phyloP scores from a whole-genome alignment of 768 basidiomycete genomes.

The Phylloporus arenicola region DNA sequence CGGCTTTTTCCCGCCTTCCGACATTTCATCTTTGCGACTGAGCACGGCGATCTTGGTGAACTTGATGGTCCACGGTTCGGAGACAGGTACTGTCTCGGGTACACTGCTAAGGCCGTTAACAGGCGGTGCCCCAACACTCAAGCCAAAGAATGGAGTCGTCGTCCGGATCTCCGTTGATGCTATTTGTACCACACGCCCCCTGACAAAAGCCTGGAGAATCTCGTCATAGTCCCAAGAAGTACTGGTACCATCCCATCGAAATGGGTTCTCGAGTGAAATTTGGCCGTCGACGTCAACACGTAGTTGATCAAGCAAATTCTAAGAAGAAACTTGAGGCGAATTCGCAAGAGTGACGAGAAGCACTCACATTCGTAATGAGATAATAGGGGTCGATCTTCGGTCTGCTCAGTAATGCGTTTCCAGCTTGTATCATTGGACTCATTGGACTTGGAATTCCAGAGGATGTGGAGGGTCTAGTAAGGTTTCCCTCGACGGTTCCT shows the following conservation, averaged over 20 bases:
- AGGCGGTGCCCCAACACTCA: slow-evolving; percentile 34
- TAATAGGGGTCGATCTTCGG: slow-evolving; percentile 88
- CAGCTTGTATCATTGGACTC: slow-evolving; percentile 27
- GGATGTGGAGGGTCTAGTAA: slow-evolving; percentile 37
- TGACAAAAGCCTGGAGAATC: slow-evolving; percentile 59
- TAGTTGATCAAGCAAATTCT: slow-evolving; percentile 66
- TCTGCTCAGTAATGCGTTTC: slow-evolving; percentile 45
- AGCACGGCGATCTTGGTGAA: slow-evolving; percentile 79
- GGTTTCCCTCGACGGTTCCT: slow-evolving; percentile 38
- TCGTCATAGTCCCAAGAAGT: slow-evolving; percentile 65
- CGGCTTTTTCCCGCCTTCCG: slow-evolving; percentile 73
- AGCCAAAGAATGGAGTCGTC: slow-evolving; percentile 38
- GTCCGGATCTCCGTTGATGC: slow-evolving; percentile 38
- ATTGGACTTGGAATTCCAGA: slow-evolving; percentile 24
- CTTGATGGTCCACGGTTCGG: slow-evolving; percentile 48
- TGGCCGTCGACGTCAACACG: slow-evolving; percentile 58
- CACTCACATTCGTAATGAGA: slow-evolving; percentile 72
- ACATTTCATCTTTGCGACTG: slow-evolving; percentile 72
- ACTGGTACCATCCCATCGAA: slow-evolving; percentile 57
- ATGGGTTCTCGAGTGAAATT: slow-evolving; percentile 61
- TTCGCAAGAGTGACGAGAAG: background rate
- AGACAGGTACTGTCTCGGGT: slow-evolving; percentile 20
- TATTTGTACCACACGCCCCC: slow-evolving; percentile 55
- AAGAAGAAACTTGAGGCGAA: slow-evolving; percentile 9
- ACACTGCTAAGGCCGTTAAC: slow-evolving; percentile 23